These are phyloP conservation scores for Diaporthe caulivora DNA, from an alignment of 2,329 filamentous ascomycete genomes.

Conservation along the genomic window DNA sequence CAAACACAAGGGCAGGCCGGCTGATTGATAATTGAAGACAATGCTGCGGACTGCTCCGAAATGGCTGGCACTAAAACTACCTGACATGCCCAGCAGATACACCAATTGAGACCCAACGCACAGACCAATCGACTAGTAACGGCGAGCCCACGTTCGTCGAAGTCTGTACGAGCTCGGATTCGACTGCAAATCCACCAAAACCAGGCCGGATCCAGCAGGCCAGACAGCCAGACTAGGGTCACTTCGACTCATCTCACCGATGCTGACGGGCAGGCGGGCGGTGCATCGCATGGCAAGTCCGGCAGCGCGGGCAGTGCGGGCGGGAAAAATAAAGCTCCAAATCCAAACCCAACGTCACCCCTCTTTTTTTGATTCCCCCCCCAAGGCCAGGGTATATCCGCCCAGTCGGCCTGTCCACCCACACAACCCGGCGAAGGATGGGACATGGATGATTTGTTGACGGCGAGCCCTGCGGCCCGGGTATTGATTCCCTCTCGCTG, in stretches of 20 bases:
- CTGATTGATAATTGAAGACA: slow-evolving; percentile 27
- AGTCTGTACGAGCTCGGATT: not conserved
- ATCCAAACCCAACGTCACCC: slow-evolving; percentile 22
- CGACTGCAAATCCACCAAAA: not conserved
- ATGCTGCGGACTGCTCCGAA: not conserved
- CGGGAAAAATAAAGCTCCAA: slow-evolving; percentile 20
- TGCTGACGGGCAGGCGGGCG: not conserved
- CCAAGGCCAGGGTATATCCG: not conserved
- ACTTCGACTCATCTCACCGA: slow-evolving; percentile 35
- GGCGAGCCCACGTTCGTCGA: slow-evolving; percentile 8
- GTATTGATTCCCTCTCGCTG: not conserved
- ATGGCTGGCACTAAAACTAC: not conserved
- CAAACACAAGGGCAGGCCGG: not conserved
- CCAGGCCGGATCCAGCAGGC: not conserved
- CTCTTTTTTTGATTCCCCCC: not conserved
- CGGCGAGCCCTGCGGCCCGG: not conserved
- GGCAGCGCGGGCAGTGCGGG: not conserved
- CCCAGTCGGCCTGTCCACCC: not conserved
- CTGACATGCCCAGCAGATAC: too few species aligned
- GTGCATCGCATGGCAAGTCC: not conserved
- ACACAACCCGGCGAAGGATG: too few species aligned
- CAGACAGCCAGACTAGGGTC: not conserved
- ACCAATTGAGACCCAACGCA: slow-evolving; percentile 18
- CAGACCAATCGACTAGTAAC: slow-evolving; percentile 25
- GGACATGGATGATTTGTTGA: slow-evolving; percentile 12